These are phyloP conservation scores for Pseudogymnoascus sp. DNA, from an alignment of 2,329 filamentous ascomycete genomes.

Conservation along the genomic window DNA sequence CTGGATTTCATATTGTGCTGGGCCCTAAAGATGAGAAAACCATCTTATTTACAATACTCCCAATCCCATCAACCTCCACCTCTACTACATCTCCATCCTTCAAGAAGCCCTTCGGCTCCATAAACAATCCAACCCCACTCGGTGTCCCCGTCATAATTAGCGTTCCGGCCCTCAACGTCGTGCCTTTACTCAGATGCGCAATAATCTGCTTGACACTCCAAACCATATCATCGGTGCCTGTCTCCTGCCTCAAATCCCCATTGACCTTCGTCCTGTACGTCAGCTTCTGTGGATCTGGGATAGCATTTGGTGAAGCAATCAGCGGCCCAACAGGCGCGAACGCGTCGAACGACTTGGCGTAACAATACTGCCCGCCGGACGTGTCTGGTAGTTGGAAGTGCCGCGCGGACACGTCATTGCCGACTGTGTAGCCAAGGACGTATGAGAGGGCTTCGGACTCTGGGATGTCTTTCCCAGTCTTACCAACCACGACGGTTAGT, in stretches of 20 bases:
- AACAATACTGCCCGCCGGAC: conserved; percentile 38
- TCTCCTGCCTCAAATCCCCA: conserved; percentile 36
- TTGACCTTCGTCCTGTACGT: conserved; percentile 36
- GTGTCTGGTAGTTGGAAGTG: conserved; percentile 29
- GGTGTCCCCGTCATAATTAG: conserved; percentile 45
- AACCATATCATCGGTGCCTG: conserved; percentile 41
- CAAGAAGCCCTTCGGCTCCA: conserved; percentile 27
- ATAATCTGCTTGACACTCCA: conserved; percentile 36
- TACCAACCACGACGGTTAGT: conserved; percentile 48
- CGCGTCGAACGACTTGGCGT: conserved; percentile 39
- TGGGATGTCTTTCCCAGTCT: conserved; percentile 34
- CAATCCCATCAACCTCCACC: conserved; percentile 26
- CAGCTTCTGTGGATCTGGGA: conserved; percentile 16
- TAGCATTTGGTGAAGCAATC: conserved; percentile 26
- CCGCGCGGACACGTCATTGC: conserved; percentile 38
- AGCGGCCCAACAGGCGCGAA: conserved; percentile 38
- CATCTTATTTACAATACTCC: conserved; percentile 27
- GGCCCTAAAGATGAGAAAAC: conserved; percentile 13
- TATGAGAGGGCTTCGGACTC: conserved; percentile 33
- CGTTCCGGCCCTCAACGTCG: conserved; percentile 40
- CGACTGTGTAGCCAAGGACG: conserved; percentile 37
- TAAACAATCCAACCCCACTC: conserved; percentile 32
- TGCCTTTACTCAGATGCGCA: conserved; percentile 34
- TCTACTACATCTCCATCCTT: conserved; percentile 31
- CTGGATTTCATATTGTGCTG: no score